Conservation (phyloP, 495 filamentous ascomycete genomes). For the Tuber borchii region DNA sequence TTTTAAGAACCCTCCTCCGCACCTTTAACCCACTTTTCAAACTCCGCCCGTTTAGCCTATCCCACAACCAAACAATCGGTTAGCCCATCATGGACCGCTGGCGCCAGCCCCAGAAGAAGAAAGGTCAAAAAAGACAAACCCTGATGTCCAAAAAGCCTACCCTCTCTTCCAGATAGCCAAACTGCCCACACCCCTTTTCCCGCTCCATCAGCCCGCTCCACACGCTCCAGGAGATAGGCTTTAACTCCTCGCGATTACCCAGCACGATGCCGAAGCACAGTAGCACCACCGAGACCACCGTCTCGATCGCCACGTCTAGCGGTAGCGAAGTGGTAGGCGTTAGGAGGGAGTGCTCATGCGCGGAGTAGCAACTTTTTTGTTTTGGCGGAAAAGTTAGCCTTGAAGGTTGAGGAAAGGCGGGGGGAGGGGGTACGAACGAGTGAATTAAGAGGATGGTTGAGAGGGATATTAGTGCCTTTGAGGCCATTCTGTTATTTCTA, state of each 20-base stretch:
- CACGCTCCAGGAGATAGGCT: slow-evolving; percentile 68
- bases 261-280: slow-evolving; percentile 66
- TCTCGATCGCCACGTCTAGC: slow-evolving; percentile 71
- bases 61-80: slow-evolving; percentile 33
- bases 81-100: slow-evolving; percentile 41
- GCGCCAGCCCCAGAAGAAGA: slow-evolving; percentile 44
- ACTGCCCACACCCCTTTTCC: slow-evolving; percentile 53
- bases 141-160: slow-evolving; percentile 63
- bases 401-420: neutral
- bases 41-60: slow-evolving; percentile 67
- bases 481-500: neutral
- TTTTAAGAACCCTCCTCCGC: neutral
- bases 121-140: slow-evolving; percentile 49
- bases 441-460: slow-evolving; percentile 35
- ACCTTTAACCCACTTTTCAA: slow-evolving; percentile 63
- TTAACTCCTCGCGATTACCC: slow-evolving; percentile 52
- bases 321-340: slow-evolving; percentile 50
- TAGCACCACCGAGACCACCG: slow-evolving; percentile 61
- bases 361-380: slow-evolving; percentile 63
- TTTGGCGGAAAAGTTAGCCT: slow-evolving; percentile 40
- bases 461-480: slow-evolving; percentile 19
- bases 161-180: slow-evolving; percentile 53
- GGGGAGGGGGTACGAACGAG: slow-evolving; percentile 19
- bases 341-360: slow-evolving; percentile 71
- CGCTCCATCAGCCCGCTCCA: slow-evolving; percentile 79